A percentile compares a stretch with the other conserved stretches of the same genome.
phyloP scores from a whole-genome alignment of 1,284 basidiomycete species.

The Ceratobasidium sp. region DNA sequence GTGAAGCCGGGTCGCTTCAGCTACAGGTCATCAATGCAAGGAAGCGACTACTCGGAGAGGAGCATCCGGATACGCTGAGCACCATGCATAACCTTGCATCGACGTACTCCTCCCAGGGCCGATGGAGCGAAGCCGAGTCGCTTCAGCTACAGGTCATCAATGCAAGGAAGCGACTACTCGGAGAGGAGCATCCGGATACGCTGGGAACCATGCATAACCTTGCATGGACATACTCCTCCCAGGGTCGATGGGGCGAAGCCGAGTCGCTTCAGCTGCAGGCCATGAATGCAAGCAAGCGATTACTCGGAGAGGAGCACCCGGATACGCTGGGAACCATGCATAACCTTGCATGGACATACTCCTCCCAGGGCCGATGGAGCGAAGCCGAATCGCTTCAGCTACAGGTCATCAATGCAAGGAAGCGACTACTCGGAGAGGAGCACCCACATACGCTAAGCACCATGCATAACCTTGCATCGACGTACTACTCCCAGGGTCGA shows the following conservation, averaged over 20 bases:
- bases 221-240: not conserved
- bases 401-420: not conserved
- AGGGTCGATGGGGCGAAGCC: not conserved
- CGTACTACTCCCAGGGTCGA: slow-evolving; percentile 5
- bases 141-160: not conserved
- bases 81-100: not conserved
- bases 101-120: not conserved
- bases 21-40: not conserved
- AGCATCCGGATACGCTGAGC: not conserved
- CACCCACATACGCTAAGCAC: not conserved
- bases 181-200: not conserved
- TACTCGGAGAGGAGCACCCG: slow-evolving; percentile 4
- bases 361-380: not conserved
- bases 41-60: not conserved
- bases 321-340: not conserved
- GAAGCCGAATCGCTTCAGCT: not conserved
- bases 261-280: not conserved
- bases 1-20: not conserved
- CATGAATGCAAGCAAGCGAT: not conserved
- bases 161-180: not conserved
- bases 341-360: not conserved
- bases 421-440: not conserved
- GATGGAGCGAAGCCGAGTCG: not conserved
- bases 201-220: not conserved
- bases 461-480: not conserved